A percentile compares a stretch with the other conserved stretches of the same genome.
phyloP scores from a whole-genome alignment of 2,329 filamentous ascomycete genomes.

The Lecanicillium sp. region DNA sequence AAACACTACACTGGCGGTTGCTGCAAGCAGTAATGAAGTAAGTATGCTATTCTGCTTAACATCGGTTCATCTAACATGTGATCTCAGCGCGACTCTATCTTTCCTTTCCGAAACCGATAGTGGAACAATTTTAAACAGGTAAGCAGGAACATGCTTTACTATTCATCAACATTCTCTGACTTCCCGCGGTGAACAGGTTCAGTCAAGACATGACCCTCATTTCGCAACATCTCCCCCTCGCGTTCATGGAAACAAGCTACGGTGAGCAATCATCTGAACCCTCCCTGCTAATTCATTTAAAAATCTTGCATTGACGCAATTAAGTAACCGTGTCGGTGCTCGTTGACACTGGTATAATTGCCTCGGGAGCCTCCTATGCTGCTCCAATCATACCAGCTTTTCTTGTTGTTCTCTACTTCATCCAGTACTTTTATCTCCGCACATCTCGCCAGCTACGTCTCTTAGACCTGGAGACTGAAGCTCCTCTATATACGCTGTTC shows the following conservation, averaged over 20 bases:
- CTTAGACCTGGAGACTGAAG: slow-evolving; percentile 43
- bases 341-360: slow-evolving; percentile 19
- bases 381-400: slow-evolving; percentile 32
- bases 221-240: slow-evolving; percentile 14
- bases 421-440: slow-evolving; percentile 25
- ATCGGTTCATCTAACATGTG: slow-evolving; percentile 6
- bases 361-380: slow-evolving; percentile 30
- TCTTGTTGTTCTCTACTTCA: slow-evolving; percentile 9
- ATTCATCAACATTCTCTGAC: not conserved
- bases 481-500: slow-evolving; percentile 32
- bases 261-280: slow-evolving; percentile 18
- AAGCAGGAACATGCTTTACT: not conserved
- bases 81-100: slow-evolving; percentile 26
- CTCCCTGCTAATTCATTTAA: not conserved
- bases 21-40: slow-evolving; percentile 2
- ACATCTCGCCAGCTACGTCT: slow-evolving; percentile 47
- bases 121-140: slow-evolving; percentile 30
- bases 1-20: not conserved
- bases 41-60: no score
- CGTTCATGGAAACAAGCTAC: slow-evolving; percentile 19
- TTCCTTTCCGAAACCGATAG: slow-evolving; percentile 32
- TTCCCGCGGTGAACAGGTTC: slow-evolving; percentile 18
- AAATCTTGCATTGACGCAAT: not conserved
- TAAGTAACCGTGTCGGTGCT: not conserved
- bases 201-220: slow-evolving; percentile 28